Base-by-base conservation (phyloP, 2,329 filamentous ascomycete genomes). In the Emmonsiellopsis sp. region DNA sequence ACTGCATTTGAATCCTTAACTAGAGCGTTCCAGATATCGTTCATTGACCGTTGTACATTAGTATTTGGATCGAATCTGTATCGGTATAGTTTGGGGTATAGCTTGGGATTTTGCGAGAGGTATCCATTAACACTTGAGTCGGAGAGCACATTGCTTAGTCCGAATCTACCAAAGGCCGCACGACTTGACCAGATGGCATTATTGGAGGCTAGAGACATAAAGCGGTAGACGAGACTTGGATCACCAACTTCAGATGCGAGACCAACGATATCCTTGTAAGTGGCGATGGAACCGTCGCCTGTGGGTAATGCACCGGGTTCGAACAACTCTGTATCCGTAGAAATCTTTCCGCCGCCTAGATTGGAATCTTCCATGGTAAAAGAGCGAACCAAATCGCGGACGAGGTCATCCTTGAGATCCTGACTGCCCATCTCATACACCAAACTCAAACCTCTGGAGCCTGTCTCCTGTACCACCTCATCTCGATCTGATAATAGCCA, bases 121-220 rank as follows among this genome's bases (percentile, higher is more conserved):
- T 84, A 85, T 1, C 81, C 81, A 61, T 82, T 79, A 11, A 82
- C 76, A 55, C 79, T 83, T 0, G 91, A 91, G 63, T 95, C 89
- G 0, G 89, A 93, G 47, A 98, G 80, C 57, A 98, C 92, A 60
- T 82, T 93, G 67, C 90, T 94, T 49, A 98, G 79, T 0, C 93
- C 93, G 60, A 97, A 96, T 9, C 90, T 82, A 2, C 93, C 93
- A 70, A 98, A 97, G 0, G 93, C 93, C 1, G 93, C 94, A 50
- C 93, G 83, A n/a, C 90, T 95, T 1, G 90, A 92, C 93, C 93
- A 98, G 13, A 95, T 94, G 0, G 91, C 90, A 47, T 95, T 94
- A 64, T 96, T 95, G 1, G 90, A 89, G 2, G 93, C 93, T 60
- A 98, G 79, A 0, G 91, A 92, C 93, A 98, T 98, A 73, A 98